Percentiles rank a stretch among this genome's conserved stretches.
Evolutionary conservation across 441 rosid species (phyloP).

Genomic region (Rhodomyrtus psidioides): DNA sequence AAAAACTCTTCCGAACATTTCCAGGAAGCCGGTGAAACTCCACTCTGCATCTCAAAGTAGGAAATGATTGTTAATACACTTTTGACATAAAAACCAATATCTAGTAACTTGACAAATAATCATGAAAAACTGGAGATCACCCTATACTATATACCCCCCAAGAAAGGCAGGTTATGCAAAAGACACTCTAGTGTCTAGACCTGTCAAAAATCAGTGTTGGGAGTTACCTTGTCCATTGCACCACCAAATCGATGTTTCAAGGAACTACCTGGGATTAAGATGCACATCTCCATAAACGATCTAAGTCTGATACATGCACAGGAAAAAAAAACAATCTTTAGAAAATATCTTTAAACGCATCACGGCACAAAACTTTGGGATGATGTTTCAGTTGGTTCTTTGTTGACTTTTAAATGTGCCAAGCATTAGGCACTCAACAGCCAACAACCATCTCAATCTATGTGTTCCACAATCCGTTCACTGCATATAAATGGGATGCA

Average conservation of each 20-base stretch:
- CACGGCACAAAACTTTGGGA: background rate
- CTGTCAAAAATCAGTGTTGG: background rate
- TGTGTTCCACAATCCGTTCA: background rate
- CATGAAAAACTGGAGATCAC: background rate
- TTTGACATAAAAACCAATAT: background rate
- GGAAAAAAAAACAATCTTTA: background rate
- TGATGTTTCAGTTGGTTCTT: background rate
- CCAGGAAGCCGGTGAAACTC: conserved; percentile 88
- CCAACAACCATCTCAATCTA: background rate
- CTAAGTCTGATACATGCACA: conserved; percentile 53
- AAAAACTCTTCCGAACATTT: conserved; percentile 94
- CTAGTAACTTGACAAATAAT: background rate
- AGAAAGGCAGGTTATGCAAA: background rate
- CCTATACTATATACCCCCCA: background rate
- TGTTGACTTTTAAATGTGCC: background rate
- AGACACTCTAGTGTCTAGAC: background rate
- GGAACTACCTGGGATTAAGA: conserved; percentile 72
- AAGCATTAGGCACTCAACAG: background rate
- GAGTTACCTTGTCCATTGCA: conserved; percentile 44
- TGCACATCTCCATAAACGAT: conserved; percentile 90
- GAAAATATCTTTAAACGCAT: background rate
- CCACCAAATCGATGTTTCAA: conserved; percentile 33
- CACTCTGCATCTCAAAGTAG: conserved; percentile 33
- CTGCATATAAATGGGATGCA: background rate
- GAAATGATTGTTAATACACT: background rate